These are phyloP conservation scores for Takakia lepidozioides DNA, from an alignment of 225 moss, liverwort and hornwort species.

Conservation along the genomic window DNA sequence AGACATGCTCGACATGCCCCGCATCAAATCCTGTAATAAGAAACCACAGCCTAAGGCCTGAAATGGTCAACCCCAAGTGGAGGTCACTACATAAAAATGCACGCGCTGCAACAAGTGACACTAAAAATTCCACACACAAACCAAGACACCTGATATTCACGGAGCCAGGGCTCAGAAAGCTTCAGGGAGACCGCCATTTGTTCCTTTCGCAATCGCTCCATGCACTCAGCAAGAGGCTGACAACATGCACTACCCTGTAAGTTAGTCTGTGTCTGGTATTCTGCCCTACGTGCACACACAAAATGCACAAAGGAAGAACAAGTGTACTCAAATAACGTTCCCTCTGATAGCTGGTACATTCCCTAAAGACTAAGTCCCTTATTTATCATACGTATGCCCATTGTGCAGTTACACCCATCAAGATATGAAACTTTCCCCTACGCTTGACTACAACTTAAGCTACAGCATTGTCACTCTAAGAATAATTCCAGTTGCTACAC, in stretches of 20 bases:
- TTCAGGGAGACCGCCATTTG: constrained; percentile 75
- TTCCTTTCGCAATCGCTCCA: constrained; percentile 70
- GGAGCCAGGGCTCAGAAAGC: constrained; percentile 93
- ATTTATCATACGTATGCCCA: too few relatives aligned
- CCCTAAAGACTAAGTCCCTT: too few relatives aligned
- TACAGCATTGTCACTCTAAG: too few relatives aligned
- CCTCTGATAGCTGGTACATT: too few relatives aligned
- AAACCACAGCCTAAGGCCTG: not conserved
- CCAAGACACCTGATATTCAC: constrained; percentile 78
- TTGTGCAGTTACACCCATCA: too few relatives aligned
- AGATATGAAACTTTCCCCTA: too few relatives aligned
- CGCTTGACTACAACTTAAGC: too few relatives aligned
- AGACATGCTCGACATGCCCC: too few relatives aligned
- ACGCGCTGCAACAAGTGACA: too few relatives aligned
- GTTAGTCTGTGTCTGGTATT: too few relatives aligned
- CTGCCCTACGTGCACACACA: constrained; percentile 6
- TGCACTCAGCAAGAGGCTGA: constrained; percentile 98
- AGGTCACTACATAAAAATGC: not conserved
- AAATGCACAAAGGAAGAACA: not conserved
- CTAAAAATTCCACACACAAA: not conserved
- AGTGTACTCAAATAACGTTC: not conserved
- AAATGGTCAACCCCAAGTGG: not conserved
- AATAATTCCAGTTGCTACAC: too few relatives aligned
- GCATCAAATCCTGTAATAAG: not conserved
- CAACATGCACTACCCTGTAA: too few relatives aligned